Evolutionary conservation across 2,329 filamentous ascomycete genomes (phyloP).

Genomic region (Paraconiothyrium sp.): DNA sequence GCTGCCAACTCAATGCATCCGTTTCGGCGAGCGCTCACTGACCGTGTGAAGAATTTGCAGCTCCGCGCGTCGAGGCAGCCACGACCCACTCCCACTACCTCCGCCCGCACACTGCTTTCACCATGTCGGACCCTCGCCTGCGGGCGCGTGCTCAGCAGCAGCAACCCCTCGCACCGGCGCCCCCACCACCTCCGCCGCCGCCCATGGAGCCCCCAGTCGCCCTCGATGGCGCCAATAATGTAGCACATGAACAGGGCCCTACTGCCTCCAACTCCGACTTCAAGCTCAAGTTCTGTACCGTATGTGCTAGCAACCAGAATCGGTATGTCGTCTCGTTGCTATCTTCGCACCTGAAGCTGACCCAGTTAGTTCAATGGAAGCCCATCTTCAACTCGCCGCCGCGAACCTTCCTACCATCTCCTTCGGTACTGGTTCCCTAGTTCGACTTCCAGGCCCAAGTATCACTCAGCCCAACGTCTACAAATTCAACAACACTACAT

Average conservation of each 20-base stretch:
- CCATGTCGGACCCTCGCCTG: constrained; percentile 60
- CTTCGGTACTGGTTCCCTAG: constrained; percentile 94
- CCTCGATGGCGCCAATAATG: constrained; percentile 44
- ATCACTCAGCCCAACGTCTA: constrained; percentile 97
- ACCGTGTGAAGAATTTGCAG: constrained; percentile 41
- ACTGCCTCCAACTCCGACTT: constrained; percentile 64
- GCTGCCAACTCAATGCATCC: constrained; percentile 10
- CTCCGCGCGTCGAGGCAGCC: constrained; percentile 17
- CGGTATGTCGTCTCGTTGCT: constrained; percentile 64
- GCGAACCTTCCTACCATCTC: constrained; percentile 93
- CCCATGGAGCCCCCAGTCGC: constrained; percentile 49
- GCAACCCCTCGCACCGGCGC: constrained; percentile 51
- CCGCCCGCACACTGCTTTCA: constrained; percentile 13
- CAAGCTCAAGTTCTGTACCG: constrained; percentile 96
- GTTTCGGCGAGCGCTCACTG: constrained; percentile 24
- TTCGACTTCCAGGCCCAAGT: constrained; percentile 88
- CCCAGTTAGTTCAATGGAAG: constrained; percentile 85
- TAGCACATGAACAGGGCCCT: constrained; percentile 30
- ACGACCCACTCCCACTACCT: background rate
- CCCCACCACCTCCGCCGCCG: constrained; percentile 60
- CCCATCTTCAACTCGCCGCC: constrained; percentile 89
- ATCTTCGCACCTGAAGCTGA: constrained; percentile 23
- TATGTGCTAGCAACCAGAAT: constrained; percentile 99
- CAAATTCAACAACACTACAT: constrained; percentile 96
- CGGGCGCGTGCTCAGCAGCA: constrained; percentile 54